A percentile compares a stretch with the other conserved stretches of the same genome.
Evolutionary conservation across 768 basidiomycete genomes (phyloP).

Genomic region (Leccinum olivaceopallidum): DNA sequence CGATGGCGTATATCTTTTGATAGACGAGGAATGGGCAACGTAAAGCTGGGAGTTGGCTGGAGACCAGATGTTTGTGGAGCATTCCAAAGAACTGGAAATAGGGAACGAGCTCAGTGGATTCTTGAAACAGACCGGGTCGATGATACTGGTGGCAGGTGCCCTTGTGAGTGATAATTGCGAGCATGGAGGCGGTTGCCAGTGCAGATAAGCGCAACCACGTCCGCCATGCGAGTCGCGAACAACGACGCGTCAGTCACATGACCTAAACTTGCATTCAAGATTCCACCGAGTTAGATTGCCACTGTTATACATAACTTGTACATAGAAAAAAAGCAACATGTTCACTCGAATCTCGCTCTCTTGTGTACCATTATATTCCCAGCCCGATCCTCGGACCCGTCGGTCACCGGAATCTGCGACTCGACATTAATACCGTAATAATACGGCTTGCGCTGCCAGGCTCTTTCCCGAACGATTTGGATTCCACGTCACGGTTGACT

Average conservation of each 20-base stretch:
- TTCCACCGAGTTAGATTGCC: too few relatives aligned
- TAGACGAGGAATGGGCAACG: conserved; percentile 45
- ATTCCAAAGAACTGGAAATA: conserved; percentile 34
- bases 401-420: not conserved
- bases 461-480: not conserved
- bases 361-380: conserved; percentile 6
- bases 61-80: conserved; percentile 48
- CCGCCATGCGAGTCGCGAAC: too few relatives aligned
- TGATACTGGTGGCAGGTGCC: conserved; percentile 49
- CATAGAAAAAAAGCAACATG: not conserved
- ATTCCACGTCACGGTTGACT: not conserved
- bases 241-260: conserved; percentile 30
- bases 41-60: conserved; percentile 56
- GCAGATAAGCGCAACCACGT: conserved; percentile 16
- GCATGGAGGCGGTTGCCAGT: conserved; percentile 43
- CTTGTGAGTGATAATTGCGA: conserved; percentile 51
- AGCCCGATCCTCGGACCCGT: not conserved
- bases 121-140: conserved; percentile 50
- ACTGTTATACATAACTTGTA: not conserved
- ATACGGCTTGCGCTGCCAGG: not conserved
- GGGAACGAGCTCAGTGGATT: conserved; percentile 42
- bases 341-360: conserved; percentile 25
- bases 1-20: conserved; percentile 55
- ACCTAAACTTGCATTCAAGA: conserved; percentile 1
- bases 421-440: conserved; percentile 24